These are phyloP conservation scores for Parathielavia hyrcaniae DNA, from an alignment of 495 filamentous ascomycete species.

Conservation along the genomic window DNA sequence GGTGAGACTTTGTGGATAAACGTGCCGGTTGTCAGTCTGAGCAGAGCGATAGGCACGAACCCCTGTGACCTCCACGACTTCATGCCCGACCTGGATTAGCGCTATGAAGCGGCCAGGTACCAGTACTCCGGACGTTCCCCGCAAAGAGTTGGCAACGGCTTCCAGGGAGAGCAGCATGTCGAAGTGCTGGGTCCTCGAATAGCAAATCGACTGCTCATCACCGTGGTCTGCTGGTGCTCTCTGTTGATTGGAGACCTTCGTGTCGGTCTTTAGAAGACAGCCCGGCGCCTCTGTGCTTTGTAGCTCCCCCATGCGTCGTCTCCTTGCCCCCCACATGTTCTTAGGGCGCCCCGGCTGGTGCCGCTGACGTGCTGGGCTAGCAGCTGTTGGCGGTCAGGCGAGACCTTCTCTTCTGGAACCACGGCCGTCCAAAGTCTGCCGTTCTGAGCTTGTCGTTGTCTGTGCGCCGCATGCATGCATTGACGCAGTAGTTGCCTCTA, in stretches of 20 bases:
- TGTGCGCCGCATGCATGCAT: slow-evolving; percentile 32
- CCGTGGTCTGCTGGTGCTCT: too few species aligned
- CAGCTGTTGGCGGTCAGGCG: slow-evolving; percentile 4
- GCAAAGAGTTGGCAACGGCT: slow-evolving; percentile 1
- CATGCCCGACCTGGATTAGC: slow-evolving; percentile 8
- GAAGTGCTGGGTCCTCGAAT: slow-evolving; percentile 1
- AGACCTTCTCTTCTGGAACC: slow-evolving; percentile 17
- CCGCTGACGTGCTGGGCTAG: slow-evolving; percentile 10
- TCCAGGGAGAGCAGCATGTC: slow-evolving; percentile 1
- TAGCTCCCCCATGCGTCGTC: neutral
- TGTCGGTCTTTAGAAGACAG: too few species aligned
- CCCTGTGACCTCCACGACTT: neutral
- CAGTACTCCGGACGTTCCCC: neutral
- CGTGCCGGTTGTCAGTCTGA: slow-evolving; percentile 22
- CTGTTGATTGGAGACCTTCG: too few species aligned
- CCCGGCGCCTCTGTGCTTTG: too few species aligned
- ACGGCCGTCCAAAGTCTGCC: slow-evolving; percentile 21
- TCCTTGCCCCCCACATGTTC: neutral
- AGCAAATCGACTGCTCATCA: too few species aligned
- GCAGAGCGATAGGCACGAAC: neutral
- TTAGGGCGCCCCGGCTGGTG: neutral
- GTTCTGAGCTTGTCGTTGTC: slow-evolving; percentile 24
- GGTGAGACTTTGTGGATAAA: slow-evolving; percentile 30
- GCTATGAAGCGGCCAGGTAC: slow-evolving; percentile 8
- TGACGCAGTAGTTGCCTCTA: slow-evolving; percentile 26